Conservation (phyloP, 2,329 filamentous ascomycete species). For the Fragosphaeria purpurea region DNA sequence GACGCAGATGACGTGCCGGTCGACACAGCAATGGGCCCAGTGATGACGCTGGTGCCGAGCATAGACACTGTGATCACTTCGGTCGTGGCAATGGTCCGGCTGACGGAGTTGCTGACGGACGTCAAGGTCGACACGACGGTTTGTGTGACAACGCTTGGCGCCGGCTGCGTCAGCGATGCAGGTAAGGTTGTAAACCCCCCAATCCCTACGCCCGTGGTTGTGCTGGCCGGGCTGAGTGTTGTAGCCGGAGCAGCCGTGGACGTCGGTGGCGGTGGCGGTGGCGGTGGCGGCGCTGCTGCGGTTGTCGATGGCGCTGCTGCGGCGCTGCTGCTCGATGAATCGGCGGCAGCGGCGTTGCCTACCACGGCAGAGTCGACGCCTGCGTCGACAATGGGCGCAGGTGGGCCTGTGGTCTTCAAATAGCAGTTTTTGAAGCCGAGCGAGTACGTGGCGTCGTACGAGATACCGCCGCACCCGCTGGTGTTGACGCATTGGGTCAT, state of each 20-base stretch:
- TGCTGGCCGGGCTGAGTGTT: neutral
- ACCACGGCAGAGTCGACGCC: constrained; percentile 8
- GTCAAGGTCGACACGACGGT: constrained; percentile 5
- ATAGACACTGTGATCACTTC: constrained; percentile 11
- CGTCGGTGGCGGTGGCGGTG: constrained; percentile 35
- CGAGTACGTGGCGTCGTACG: constrained; percentile 17
- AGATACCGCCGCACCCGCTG: constrained; percentile 17
- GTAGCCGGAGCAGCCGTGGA: neutral
- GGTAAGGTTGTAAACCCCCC: too few species aligned
- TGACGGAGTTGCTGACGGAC: neutral
- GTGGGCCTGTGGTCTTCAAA: constrained; percentile 14
- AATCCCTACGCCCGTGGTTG: neutral
- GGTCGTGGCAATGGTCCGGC: constrained; percentile 6
- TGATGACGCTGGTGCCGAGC: neutral
- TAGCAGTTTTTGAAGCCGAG: constrained; percentile 24
- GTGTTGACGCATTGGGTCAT: constrained; percentile 18
- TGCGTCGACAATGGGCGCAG: neutral
- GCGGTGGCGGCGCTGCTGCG: neutral
- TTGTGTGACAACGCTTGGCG: constrained; percentile 3
- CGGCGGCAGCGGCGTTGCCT: constrained; percentile 2
- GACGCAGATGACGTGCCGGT: neutral
- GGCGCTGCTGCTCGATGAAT: neutral
- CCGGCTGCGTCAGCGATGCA: neutral
- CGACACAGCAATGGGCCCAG: neutral
- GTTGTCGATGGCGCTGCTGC: neutral